Evolutionary conservation across 1,284 basidiomycete species (phyloP).

Genomic region (Fomitopsis palustris): DNA sequence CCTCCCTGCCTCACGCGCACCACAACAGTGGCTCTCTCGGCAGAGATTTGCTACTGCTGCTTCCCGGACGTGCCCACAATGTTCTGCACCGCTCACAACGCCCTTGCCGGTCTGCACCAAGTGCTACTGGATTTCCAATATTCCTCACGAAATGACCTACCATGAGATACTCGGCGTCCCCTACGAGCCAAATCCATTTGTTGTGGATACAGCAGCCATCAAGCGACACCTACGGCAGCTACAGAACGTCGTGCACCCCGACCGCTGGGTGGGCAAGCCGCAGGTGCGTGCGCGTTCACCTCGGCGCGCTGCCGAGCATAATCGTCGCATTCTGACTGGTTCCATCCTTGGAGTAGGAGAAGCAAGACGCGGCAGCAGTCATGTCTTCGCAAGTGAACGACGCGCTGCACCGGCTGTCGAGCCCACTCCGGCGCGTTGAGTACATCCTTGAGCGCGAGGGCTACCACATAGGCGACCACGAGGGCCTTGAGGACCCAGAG

Average conservation of each 20-base stretch:
- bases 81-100: conserved; percentile 53
- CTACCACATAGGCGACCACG: conserved; percentile 63
- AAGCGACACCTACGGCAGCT: conserved; percentile 61
- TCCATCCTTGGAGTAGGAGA: conserved; percentile 36
- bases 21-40: background rate
- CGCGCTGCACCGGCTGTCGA: conserved; percentile 67
- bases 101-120: conserved; percentile 64
- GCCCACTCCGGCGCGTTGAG: conserved; percentile 63
- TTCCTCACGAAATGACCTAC: conserved; percentile 48
- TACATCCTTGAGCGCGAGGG: conserved; percentile 71
- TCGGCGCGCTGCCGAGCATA: background rate
- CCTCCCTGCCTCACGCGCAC: background rate
- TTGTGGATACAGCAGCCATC: conserved; percentile 50
- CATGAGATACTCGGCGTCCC: conserved; percentile 63
- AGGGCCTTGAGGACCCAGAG: conserved; percentile 69
- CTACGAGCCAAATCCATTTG: conserved; percentile 61
- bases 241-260: conserved; percentile 79
- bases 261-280: conserved; percentile 68
- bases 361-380: conserved; percentile 57
- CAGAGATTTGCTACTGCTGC: background rate
- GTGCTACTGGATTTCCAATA: conserved; percentile 60
- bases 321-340: background rate
- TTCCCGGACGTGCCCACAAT: conserved; percentile 48
- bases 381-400: conserved; percentile 74
- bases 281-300: conserved; percentile 36